These are phyloP conservation scores for Penicillium parvum DNA, from an alignment of 495 filamentous ascomycete genomes.

Conservation along the genomic window DNA sequence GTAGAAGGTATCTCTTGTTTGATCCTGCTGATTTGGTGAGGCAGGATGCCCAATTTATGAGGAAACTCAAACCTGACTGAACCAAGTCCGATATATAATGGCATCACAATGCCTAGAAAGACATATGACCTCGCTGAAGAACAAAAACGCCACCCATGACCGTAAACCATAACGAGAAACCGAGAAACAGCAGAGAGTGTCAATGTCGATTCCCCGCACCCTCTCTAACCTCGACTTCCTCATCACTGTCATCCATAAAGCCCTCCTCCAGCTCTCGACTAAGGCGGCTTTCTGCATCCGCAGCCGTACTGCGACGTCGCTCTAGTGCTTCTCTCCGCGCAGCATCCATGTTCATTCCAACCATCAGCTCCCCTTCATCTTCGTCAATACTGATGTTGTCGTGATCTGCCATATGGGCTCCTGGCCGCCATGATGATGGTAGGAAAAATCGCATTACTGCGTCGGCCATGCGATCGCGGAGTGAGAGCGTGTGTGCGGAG, in stretches of 20 bases:
- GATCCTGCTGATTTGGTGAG: too few relatives aligned
- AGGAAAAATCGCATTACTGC: constrained; percentile 51
- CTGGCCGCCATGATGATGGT: constrained; percentile 50
- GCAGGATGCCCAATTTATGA: too few relatives aligned
- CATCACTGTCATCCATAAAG: constrained; percentile 79
- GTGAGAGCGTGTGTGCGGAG: constrained; percentile 54
- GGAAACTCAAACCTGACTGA: too few relatives aligned
- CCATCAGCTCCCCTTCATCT: constrained; percentile 61
- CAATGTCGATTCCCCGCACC: constrained; percentile 1
- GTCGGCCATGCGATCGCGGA: constrained; percentile 58
- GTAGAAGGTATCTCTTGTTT: too few relatives aligned
- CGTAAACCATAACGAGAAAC: neutral
- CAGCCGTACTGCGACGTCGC: constrained; percentile 36
- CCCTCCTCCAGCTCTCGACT: constrained; percentile 81
- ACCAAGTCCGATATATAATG: too few relatives aligned
- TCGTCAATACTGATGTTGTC: constrained; percentile 63
- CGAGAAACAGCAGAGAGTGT: neutral
- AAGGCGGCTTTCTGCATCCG: constrained; percentile 52
- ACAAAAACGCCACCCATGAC: constrained; percentile 15
- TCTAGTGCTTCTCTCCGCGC: constrained; percentile 47
- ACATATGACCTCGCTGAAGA: neutral
- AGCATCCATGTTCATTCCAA: constrained; percentile 53
- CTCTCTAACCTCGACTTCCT: constrained; percentile 29
- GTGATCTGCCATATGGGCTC: constrained; percentile 44
- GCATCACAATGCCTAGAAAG: neutral